A percentile compares a stretch with the other conserved stretches of the same genome.
Evolutionary conservation across 257 asterid genomes (phyloP).

Genomic region (Handroanthus guayacan): DNA sequence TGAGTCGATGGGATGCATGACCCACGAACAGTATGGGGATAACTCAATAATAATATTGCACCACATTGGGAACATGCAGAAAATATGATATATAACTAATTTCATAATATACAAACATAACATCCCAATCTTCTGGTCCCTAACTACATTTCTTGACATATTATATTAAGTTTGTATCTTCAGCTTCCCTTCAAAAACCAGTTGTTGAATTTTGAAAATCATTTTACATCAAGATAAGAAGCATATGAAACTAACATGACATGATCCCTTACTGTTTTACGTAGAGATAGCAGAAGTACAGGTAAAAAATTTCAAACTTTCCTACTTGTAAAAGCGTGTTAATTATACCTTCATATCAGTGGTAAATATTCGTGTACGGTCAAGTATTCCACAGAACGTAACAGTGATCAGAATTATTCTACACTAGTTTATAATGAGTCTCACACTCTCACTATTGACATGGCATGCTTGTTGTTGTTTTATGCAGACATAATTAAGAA

Average conservation of each 20-base stretch:
- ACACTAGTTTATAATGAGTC: background rate
- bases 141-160: background rate
- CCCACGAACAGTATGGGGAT: constrained; percentile 41
- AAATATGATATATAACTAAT: constrained; percentile 26
- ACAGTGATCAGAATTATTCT: too few species aligned
- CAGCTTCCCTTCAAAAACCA: background rate
- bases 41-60: constrained; percentile 31
- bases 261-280: too few species aligned
- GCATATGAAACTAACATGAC: too few species aligned
- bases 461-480: background rate
- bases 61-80: constrained; percentile 43
- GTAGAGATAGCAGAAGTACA: too few species aligned
- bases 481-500: background rate
- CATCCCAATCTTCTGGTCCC: constrained; percentile 19
- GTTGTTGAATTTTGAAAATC: too few species aligned
- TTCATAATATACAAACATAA: background rate
- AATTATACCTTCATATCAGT: too few species aligned
- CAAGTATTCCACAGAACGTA: too few species aligned
- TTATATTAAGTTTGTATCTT: background rate
- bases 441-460: background rate
- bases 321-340: too few species aligned
- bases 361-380: too few species aligned
- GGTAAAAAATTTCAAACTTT: too few species aligned
- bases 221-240: too few species aligned
- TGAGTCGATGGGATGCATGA: constrained; percentile 18